Base-by-base conservation (phyloP, 2,329 filamentous ascomycete species). In the Lachnellula arida region DNA sequence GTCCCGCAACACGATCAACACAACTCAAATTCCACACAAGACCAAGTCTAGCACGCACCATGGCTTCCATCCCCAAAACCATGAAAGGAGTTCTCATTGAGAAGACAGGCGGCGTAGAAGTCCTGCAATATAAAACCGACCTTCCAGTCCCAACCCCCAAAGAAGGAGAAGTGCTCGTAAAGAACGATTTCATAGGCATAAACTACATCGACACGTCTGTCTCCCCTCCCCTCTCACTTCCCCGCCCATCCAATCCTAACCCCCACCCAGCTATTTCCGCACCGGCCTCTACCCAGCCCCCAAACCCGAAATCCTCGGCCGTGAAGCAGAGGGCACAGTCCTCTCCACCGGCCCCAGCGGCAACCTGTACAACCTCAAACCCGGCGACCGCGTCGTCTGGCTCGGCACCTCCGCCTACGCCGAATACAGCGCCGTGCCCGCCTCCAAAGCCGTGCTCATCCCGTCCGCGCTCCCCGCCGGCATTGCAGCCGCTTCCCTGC, bases 191-290 rank as follows among this genome's bases (percentile, higher is more conserved):
- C 69, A 79, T 87, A 49, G 92, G 91, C 57, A 77, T 96, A 58
- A 96, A 96, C 74, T 96, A 82, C 74, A 95, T 96, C 67, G 92
- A 96, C 73, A 96, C 77, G 80, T 39, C 19, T 64, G 74, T 61
- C 48, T 32, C 43, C 46, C 25, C 25, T 14, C 40, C 32, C 32
- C 39, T 35, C 28, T 37, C 25, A n/a, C n/a, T n/a, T n/a, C n/a
- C n/a, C n/a, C n/a, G n/a, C 42, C 14, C 39, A 49, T 42, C 19
- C 12, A 25, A 47, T 46, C 9, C 11, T 25, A 22, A 22, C 32
- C 4, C 9, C 5, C 19, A 14, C 19, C 52, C 60, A 84, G 79
- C 39, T 96, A 96, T 75, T 95, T 92, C 81, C 90, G 92, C 70
- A 85, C 81, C n/a, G 92, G 92, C 14, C 81, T 96, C 46, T 96